phyloP scores from a whole-genome alignment of 257 asterid genomes.

The Solanum chilense region DNA sequence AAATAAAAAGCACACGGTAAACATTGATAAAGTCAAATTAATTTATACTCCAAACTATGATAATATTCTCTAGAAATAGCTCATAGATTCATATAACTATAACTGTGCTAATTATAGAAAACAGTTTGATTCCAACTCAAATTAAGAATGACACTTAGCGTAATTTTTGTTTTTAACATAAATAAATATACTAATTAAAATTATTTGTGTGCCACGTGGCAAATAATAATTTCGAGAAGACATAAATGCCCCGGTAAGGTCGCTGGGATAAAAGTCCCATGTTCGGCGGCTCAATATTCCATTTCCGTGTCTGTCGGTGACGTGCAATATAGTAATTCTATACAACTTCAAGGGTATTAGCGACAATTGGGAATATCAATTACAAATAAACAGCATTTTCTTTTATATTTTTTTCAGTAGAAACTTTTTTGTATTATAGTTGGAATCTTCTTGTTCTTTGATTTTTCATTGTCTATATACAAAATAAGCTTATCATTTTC shows the following conservation, averaged over 20 bases:
- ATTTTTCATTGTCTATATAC: background rate
- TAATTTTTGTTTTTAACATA: background rate
- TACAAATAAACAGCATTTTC: background rate
- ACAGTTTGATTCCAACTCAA: background rate
- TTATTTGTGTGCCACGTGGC: background rate
- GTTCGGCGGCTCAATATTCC: background rate
- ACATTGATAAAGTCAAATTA: background rate
- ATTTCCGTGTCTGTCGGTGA: constrained; percentile 17
- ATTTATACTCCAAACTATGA: background rate
- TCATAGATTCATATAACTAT: background rate
- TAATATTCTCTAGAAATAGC: background rate
- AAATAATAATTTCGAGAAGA: background rate
- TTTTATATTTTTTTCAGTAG: background rate
- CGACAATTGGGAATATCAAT: background rate
- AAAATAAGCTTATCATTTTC: background rate
- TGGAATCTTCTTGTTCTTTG: background rate
- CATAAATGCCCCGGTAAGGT: background rate
- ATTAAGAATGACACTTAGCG: background rate
- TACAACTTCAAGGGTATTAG: constrained; percentile 1
- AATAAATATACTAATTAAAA: background rate
- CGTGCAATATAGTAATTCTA: background rate
- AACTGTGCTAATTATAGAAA: background rate
- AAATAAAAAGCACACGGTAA: background rate
- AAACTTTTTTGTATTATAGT: background rate
- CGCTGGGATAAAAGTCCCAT: background rate